Conservation (phyloP, 2,329 filamentous ascomycete genomes). For the Aspergillus sp. region DNA sequence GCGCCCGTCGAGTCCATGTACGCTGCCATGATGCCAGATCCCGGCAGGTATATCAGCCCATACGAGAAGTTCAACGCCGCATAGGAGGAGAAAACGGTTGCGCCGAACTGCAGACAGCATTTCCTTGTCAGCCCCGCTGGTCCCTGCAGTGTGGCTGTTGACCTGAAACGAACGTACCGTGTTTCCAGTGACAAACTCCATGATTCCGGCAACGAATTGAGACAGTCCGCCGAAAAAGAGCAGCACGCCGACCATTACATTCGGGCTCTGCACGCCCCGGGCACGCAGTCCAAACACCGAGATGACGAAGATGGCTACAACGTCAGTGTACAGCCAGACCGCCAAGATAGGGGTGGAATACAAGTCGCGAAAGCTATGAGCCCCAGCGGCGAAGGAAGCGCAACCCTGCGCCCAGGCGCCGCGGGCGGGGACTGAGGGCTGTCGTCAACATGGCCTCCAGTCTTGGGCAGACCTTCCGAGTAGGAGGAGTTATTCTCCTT, state of each 20-base stretch:
- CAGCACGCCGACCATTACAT: conserved; percentile 22
- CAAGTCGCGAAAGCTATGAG: conserved; percentile 31
- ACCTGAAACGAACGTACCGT: conserved; percentile 11
- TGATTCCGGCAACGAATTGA: conserved; percentile 19
- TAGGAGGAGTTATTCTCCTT: not conserved
- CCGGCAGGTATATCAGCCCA: conserved; percentile 8
- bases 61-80: conserved; percentile 34
- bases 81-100: conserved; percentile 32
- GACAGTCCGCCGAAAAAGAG: conserved; percentile 30
- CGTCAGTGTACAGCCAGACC: not conserved
- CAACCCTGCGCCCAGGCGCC: conserved; percentile 18
- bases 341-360: no score
- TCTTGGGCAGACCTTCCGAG: not conserved
- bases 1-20: conserved; percentile 25
- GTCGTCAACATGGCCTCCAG: conserved; percentile 4
- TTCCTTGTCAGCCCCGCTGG: not conserved
- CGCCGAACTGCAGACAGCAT: conserved; percentile 17
- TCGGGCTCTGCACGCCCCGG: conserved; percentile 14
- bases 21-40: conserved; percentile 15
- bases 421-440: conserved; percentile 14
- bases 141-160: no score
- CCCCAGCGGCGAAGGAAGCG: conserved; percentile 22
- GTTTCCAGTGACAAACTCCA: conserved; percentile 16
- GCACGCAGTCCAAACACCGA: conserved; percentile 8
- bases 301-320: conserved; percentile 15